Evolutionary conservation across 805 yeast genomes (phyloP).

Genomic region (Candida krabiensis): DNA sequence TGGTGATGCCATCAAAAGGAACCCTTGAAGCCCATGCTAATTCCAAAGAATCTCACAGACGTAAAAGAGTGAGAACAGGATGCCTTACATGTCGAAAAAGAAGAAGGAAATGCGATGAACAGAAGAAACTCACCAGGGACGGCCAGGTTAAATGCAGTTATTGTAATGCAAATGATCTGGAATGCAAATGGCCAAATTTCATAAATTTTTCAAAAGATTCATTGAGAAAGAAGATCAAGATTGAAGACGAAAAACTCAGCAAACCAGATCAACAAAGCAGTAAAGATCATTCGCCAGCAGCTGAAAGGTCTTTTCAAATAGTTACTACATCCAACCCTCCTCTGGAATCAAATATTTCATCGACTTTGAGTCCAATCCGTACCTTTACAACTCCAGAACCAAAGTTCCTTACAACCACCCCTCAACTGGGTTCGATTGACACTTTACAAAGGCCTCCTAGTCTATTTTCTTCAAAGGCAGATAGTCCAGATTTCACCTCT

Average conservation of each 20-base stretch:
- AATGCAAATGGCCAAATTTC: conserved; percentile 20
- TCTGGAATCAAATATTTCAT: not conserved
- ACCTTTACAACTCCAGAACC: not conserved
- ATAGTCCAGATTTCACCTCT: not conserved
- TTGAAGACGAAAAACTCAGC: not conserved
- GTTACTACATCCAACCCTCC: not conserved
- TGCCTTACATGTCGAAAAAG: conserved; percentile 52
- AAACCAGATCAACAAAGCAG: not conserved
- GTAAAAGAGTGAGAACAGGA: conserved; percentile 34
- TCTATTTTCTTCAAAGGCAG: not conserved
- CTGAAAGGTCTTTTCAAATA: not conserved
- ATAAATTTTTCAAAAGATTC: conserved; percentile 3
- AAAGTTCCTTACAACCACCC: not conserved
- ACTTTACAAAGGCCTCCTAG: not conserved
- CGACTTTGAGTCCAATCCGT: not conserved
- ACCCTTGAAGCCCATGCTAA: not conserved
- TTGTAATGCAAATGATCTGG: conserved; percentile 11
- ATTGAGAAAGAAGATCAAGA: not conserved
- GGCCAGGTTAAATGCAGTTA: conserved; percentile 18
- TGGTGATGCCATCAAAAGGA: not conserved
- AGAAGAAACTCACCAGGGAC: conserved; percentile 5
- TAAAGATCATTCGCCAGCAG: not conserved
- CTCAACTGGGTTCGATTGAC: not conserved
- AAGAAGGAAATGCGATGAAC: conserved; percentile 53
- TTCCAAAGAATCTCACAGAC: conserved; percentile 1